Percentiles rank a stretch among this genome's conserved stretches.
Evolutionary conservation across 768 basidiomycete genomes (phyloP).

Genomic region (Daedalea quercina): DNA sequence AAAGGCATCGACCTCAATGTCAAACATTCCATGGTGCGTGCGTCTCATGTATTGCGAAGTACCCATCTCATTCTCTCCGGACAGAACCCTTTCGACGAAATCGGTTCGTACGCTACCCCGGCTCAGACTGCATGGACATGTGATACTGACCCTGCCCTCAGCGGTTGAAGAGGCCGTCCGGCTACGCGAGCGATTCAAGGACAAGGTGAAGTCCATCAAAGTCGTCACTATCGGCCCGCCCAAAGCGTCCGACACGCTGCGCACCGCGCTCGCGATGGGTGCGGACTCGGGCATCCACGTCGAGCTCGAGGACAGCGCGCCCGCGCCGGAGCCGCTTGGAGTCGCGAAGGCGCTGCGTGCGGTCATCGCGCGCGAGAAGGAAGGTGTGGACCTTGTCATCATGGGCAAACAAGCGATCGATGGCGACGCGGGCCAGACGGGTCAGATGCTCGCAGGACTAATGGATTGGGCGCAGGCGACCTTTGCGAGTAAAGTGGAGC

Average conservation of each 20-base stretch:
- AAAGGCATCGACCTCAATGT: slow-evolving; percentile 95
- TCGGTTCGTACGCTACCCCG: slow-evolving; percentile 51
- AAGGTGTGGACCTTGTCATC: slow-evolving; percentile 78
- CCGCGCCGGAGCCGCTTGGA: slow-evolving; percentile 82
- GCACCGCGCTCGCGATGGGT: slow-evolving; percentile 97
- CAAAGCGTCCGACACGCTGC: slow-evolving; percentile 83
- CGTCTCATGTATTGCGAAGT: background rate
- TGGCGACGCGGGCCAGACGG: slow-evolving; percentile 92
- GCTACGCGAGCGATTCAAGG: slow-evolving; percentile 79
- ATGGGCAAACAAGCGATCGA: slow-evolving; percentile 99
- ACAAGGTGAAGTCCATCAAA: slow-evolving; percentile 76
- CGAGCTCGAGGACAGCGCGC: slow-evolving; percentile 68
- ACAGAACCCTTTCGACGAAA: slow-evolving; percentile 98
- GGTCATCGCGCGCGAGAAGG: slow-evolving; percentile 57
- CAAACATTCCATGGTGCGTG: slow-evolving; percentile 94
- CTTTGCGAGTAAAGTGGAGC: slow-evolving; percentile 82
- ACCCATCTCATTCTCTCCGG: background rate
- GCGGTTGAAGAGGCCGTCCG: slow-evolving; percentile 97
- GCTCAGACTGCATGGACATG: background rate
- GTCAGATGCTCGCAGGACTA: slow-evolving; percentile 94
- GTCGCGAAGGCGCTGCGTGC: slow-evolving; percentile 83
- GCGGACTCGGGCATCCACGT: slow-evolving; percentile 92
- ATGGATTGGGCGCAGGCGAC: slow-evolving; percentile 92
- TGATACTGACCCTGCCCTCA: slow-evolving; percentile 22
- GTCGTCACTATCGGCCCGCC: slow-evolving; percentile 93